Evolutionary conservation across 257 asterid species (phyloP).

Genomic region (Jaltomata sinuosa): DNA sequence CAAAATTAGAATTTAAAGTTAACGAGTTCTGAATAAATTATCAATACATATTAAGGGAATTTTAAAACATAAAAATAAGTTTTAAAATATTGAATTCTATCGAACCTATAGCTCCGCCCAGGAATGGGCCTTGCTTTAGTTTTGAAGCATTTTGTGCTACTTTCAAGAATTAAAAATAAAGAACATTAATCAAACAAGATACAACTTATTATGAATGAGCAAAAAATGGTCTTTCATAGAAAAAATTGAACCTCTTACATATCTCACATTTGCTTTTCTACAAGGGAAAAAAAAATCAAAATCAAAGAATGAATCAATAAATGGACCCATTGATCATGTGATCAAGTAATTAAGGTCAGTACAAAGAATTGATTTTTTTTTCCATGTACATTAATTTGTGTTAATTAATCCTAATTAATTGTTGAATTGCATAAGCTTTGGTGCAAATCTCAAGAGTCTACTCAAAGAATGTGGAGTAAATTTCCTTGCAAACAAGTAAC

Average conservation of each 20-base stretch:
- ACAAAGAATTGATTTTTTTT: background rate
- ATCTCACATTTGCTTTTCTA: background rate
- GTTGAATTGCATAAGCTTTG: conserved; percentile 59
- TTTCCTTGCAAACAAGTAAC: conserved; percentile 82
- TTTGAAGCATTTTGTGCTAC: no score
- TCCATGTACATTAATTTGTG: background rate
- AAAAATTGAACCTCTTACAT: background rate
- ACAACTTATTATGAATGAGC: no score
- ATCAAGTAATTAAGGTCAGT: background rate
- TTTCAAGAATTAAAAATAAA: no score
- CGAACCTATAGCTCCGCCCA: no score
- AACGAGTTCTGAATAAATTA: no score
- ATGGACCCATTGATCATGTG: background rate
- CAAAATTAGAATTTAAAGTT: no score
- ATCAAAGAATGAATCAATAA: background rate
- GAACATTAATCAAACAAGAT: no score
- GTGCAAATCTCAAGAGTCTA: conserved; percentile 63
- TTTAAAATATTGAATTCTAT: no score
- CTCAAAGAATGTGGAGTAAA: conserved; percentile 47
- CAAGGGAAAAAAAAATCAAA: background rate
- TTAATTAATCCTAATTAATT: background rate
- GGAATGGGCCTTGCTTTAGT: no score
- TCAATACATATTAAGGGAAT: no score
- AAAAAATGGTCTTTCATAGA: background rate
- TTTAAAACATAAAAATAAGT: no score